These are phyloP conservation scores for Candida chilensis DNA, from an alignment of 805 yeast genomes.

Conservation along the genomic window DNA sequence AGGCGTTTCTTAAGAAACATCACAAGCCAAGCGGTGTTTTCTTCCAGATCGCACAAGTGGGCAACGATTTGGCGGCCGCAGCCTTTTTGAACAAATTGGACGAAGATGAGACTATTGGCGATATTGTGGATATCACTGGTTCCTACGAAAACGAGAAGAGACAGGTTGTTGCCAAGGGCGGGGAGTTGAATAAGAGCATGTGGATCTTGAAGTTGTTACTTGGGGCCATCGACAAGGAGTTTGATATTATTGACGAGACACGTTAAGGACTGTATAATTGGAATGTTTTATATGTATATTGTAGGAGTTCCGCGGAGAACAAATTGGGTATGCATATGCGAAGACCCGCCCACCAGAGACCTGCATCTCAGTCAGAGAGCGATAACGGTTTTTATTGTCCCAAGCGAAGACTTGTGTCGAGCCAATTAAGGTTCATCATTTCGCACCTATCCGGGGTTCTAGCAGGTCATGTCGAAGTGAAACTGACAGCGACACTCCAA, in stretches of 20 bases:
- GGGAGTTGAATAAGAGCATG: constrained; percentile 1
- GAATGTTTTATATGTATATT: too few species aligned
- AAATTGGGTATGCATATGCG: too few species aligned
- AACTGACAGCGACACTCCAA: too few species aligned
- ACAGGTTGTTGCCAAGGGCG: background rate
- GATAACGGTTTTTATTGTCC: too few species aligned
- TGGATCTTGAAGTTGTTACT: constrained; percentile 1
- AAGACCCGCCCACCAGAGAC: too few species aligned
- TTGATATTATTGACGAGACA: background rate
- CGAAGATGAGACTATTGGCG: background rate
- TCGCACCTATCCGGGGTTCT: too few species aligned
- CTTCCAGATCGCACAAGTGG: background rate
- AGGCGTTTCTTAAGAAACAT: background rate
- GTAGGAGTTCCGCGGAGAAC: too few species aligned
- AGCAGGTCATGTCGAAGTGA: too few species aligned
- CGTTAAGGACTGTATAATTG: background rate
- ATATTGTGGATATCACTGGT: background rate
- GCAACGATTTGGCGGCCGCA: background rate
- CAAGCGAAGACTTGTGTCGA: too few species aligned
- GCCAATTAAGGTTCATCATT: too few species aligned
- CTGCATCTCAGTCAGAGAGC: too few species aligned
- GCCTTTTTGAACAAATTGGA: background rate
- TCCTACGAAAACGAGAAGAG: background rate
- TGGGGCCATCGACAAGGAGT: background rate
- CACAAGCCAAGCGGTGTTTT: constrained; percentile 1